phyloP scores from a whole-genome alignment of 2,329 filamentous ascomycete species.

The Kalmusia sp. region DNA sequence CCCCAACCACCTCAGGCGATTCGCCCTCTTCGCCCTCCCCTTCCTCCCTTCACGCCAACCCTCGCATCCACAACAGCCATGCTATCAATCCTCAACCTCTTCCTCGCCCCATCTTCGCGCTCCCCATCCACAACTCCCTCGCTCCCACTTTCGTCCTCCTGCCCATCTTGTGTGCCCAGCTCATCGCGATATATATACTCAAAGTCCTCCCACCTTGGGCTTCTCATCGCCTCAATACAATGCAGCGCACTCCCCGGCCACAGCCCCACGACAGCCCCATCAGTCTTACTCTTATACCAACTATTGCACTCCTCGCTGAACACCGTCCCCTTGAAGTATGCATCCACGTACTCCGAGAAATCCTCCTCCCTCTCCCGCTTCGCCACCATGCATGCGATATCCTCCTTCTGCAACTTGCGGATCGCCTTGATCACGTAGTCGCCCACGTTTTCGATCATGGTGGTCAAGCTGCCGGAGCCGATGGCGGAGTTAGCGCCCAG shows the following conservation, averaged over 20 bases:
- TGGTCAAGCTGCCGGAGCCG: conserved; percentile 48
- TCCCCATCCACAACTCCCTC: not conserved
- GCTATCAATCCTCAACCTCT: conserved; percentile 11
- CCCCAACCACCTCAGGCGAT: conserved; percentile 40
- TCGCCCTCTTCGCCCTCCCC: conserved; percentile 27
- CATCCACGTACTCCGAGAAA: conserved; percentile 39
- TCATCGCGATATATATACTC: conserved; percentile 37
- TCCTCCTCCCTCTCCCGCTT: conserved; percentile 35
- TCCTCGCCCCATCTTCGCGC: not conserved
- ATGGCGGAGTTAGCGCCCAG: conserved; percentile 52
- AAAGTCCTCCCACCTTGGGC: conserved; percentile 45
- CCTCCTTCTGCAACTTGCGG: conserved; percentile 53
- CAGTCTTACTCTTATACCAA: conserved; percentile 43
- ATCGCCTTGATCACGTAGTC: conserved; percentile 50
- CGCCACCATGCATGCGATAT: conserved; percentile 47
- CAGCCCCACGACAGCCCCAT: conserved; percentile 37
- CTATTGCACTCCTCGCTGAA: conserved; percentile 43
- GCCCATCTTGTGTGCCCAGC: conserved; percentile 3
- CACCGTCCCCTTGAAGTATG: conserved; percentile 43
- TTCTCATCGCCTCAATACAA: conserved; percentile 41
- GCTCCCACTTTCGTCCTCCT: not conserved
- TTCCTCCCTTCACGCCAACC: conserved; percentile 2
- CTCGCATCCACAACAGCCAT: conserved; percentile 2
- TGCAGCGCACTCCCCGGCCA: conserved; percentile 45
- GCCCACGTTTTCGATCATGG: conserved; percentile 50